Evolutionary conservation across 176 grass and related monocot genomes (phyloP).

Genomic region (Aegilops sharonensis): DNA sequence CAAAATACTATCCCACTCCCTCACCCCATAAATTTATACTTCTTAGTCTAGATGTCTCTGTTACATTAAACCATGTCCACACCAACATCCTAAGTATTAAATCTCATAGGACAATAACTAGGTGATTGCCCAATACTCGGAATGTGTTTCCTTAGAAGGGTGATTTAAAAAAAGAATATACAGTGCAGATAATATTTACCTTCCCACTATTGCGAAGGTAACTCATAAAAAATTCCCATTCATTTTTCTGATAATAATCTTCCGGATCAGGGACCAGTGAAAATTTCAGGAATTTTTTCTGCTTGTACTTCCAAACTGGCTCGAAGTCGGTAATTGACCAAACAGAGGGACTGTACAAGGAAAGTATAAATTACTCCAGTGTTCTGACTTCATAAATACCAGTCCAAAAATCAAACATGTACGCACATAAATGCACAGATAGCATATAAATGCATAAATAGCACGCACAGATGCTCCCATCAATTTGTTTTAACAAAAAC

Average conservation of each 20-base stretch:
- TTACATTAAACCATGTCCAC: too few relatives aligned
- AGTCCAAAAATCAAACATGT: neutral
- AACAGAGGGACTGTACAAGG: slow-evolving; percentile 31
- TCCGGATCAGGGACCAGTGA: slow-evolving; percentile 55
- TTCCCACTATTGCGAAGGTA: slow-evolving; percentile 34
- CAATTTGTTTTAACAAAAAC: too few relatives aligned
- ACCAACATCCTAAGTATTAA: neutral
- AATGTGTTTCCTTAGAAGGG: too few relatives aligned
- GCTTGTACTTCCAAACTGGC: slow-evolving; percentile 15
- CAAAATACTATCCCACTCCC: neutral
- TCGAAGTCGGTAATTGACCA: slow-evolving; percentile 54
- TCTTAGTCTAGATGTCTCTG: too few relatives aligned
- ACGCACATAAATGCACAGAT: too few relatives aligned
- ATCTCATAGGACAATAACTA: too few relatives aligned
- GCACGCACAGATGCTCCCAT: neutral
- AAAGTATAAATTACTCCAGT: slow-evolving; percentile 1
- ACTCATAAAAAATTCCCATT: slow-evolving; percentile 53
- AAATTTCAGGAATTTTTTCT: slow-evolving; percentile 36
- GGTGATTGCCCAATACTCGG: too few relatives aligned
- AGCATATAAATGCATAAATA: neutral
- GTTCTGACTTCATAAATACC: neutral
- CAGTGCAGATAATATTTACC: slow-evolving; percentile 32
- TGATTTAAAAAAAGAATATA: neutral
- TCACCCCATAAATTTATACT: neutral
- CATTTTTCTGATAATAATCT: slow-evolving; percentile 34